Evolutionary conservation across 2,329 filamentous ascomycete species (phyloP), one percentile per base, ranked within the genome.

Genomic region (Paracoccidioides brasiliensis): DNA sequence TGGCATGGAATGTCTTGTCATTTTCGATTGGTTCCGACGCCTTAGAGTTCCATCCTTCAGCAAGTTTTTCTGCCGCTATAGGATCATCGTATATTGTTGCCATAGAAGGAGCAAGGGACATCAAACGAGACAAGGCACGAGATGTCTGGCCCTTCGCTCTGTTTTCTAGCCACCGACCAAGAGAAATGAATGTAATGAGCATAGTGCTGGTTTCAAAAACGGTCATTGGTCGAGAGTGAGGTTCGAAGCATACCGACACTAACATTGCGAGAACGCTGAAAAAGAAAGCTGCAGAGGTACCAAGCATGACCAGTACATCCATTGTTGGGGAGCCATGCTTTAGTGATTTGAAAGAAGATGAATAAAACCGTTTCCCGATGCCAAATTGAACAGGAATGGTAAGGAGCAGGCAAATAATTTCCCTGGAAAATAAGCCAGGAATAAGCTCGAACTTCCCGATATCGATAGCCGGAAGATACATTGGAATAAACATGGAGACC

Each of bases 131-230:
- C 2, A 98, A 79, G 0, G 93, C 93, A 67, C 88, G 93, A 4
- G 90, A 96, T 0, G 93, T 98, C 72, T 97, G 88, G 0, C 93
- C 93, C 74, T 97, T 98, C 53, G 93, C 93, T 15, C 84, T 78
- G 67, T 97, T 98, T 72, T 98, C 93, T 15, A 98, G 74, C 74
- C 86, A 98, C 40, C 93, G 84, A 3, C 93, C 89, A 2, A 98
- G 74, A 0, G 86, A 90, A 69, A 96, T 89, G 68, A 98, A 97
- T 0, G 90, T 95, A 69, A 98, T 90, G 53, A 98, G 78, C 93
- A 97, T 98, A 28, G 90, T 95, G 71, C 90, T 96, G 1, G 93
- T 98, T 67, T 98, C 93, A 64, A 98, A 98, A 14, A 96, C 86
- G 1, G 90, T 96, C 60, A 82, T 84, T 0, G 93, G 93, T 50